A percentile compares a stretch with the other conserved stretches of the same genome.
Conservation (phyloP, 2,329 filamentous ascomycete species). For the Mollisia scopiformis region DNA sequence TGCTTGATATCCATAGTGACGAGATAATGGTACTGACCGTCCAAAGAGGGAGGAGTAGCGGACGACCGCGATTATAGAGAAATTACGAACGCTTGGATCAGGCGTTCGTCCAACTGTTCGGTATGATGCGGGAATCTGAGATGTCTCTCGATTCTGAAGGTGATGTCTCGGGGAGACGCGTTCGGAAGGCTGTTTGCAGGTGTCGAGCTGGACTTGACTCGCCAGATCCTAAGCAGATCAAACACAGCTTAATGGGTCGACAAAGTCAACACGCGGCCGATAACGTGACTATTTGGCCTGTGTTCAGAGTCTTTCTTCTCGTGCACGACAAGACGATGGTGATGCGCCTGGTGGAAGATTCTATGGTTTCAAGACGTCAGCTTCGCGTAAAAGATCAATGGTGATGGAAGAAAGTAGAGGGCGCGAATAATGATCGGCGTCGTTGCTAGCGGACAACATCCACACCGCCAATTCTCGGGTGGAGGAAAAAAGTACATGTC, state of each 20-base stretch:
- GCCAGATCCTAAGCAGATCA: conserved; percentile 13
- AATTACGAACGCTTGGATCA: conserved; percentile 34
- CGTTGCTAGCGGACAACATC: not conserved
- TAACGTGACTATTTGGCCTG: conserved; percentile 6
- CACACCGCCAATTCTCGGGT: conserved; percentile 32
- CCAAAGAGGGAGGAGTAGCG: conserved; percentile 5
- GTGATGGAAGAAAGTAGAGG: not conserved
- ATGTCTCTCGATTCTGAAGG: conserved; percentile 25
- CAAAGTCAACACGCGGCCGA: conserved; percentile 1
- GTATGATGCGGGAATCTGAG: conserved; percentile 27
- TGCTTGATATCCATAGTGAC: conserved; percentile 40
- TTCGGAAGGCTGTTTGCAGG: conserved; percentile 24
- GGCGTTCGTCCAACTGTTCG: conserved; percentile 33
- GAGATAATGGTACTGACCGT: conserved; percentile 1
- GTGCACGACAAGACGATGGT: not conserved
- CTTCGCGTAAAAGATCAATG: too few relatives aligned
- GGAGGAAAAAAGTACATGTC: conserved; percentile 14
- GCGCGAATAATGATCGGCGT: not conserved
- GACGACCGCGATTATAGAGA: conserved; percentile 27
- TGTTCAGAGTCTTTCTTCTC: not conserved
- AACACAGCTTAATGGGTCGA: conserved; percentile 7
- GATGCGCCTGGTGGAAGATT: not conserved
- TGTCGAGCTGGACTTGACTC: conserved; percentile 16
- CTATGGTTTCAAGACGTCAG: conserved; percentile 8
- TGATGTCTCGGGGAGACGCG: conserved; percentile 33